Conservation (phyloP, 2,329 filamentous ascomycete species). For the Aureobasidium uvarum region DNA sequence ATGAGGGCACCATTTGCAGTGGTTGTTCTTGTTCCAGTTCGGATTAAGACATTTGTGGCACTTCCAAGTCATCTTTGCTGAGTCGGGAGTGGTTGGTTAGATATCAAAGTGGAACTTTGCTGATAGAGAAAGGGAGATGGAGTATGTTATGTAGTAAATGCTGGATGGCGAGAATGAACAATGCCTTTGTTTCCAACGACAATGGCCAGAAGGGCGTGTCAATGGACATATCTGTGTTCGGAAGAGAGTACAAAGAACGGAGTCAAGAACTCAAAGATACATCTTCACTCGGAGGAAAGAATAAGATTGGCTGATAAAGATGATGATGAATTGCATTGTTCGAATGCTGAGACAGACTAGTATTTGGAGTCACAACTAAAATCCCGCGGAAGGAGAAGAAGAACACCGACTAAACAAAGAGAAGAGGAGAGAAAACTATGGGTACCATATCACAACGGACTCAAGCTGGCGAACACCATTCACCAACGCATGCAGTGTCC, state of each 20-base stretch:
- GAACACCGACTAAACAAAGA: not conserved
- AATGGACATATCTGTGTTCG: not conserved
- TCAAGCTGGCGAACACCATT: not conserved
- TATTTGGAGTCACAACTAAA: not conserved
- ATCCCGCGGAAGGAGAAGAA: not conserved
- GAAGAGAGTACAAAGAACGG: not conserved
- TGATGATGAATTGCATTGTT: not conserved
- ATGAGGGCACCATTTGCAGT: not conserved
- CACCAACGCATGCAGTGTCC: not conserved
- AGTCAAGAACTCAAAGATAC: not conserved
- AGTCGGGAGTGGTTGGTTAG: not conserved
- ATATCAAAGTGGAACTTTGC: not conserved
- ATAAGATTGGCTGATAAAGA: not conserved
- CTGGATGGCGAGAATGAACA: not conserved
- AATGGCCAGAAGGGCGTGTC: not conserved
- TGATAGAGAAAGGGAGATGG: not conserved
- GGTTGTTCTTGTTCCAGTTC: not conserved
- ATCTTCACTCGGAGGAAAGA: not conserved
- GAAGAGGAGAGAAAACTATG: not conserved
- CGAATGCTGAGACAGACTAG: not conserved
- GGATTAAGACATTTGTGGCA: not conserved
- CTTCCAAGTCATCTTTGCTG: not conserved
- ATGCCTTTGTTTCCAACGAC: not conserved
- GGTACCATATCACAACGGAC: not conserved
- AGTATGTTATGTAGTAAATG: not conserved